Conservation (phyloP, 2,329 filamentous ascomycete species). For the Ophiostoma ulmi region DNA sequence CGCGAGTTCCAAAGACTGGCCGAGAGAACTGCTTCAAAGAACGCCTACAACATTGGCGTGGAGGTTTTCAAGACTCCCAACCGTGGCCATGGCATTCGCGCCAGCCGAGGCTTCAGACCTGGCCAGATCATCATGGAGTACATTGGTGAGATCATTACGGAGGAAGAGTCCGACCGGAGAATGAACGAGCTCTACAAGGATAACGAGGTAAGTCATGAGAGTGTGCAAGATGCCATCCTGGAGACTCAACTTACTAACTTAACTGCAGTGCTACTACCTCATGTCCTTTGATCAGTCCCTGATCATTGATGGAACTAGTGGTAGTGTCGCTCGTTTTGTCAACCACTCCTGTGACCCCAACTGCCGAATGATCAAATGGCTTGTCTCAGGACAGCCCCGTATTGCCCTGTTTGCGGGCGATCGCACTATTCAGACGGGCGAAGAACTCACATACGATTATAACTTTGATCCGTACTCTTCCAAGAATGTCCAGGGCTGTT, state of each 20-base stretch:
- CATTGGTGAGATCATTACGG: constrained; percentile 94
- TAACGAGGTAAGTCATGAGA: constrained; percentile 63
- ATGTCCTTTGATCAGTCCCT: constrained; percentile 99
- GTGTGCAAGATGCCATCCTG: no score
- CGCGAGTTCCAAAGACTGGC: constrained; percentile 79
- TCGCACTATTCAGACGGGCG: constrained; percentile 82
- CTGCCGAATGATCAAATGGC: constrained; percentile 97
- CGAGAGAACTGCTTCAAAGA: constrained; percentile 57
- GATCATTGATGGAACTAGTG: constrained; percentile 95
- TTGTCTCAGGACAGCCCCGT: constrained; percentile 83
- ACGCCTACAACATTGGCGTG: constrained; percentile 83
- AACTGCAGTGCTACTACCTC: constrained; percentile 79
- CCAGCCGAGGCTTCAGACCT: constrained; percentile 78
- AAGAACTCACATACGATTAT: constrained; percentile 93
- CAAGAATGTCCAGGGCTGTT: constrained; percentile 63
- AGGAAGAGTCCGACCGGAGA: constrained; percentile 83
- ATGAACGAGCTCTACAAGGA: constrained; percentile 94
- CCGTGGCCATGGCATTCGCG: constrained; percentile 85
- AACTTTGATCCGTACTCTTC: constrained; percentile 65
- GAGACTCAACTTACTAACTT: constrained; percentile 16
- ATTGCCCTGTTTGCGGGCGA: constrained; percentile 97
- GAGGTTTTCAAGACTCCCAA: constrained; percentile 89
- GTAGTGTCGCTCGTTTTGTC: constrained; percentile 94
- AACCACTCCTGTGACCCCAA: constrained; percentile 97
- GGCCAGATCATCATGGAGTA: constrained; percentile 98